Evolutionary conservation across 2,329 filamentous ascomycete genomes (phyloP).

Genomic region (Saccharata proteae): DNA sequence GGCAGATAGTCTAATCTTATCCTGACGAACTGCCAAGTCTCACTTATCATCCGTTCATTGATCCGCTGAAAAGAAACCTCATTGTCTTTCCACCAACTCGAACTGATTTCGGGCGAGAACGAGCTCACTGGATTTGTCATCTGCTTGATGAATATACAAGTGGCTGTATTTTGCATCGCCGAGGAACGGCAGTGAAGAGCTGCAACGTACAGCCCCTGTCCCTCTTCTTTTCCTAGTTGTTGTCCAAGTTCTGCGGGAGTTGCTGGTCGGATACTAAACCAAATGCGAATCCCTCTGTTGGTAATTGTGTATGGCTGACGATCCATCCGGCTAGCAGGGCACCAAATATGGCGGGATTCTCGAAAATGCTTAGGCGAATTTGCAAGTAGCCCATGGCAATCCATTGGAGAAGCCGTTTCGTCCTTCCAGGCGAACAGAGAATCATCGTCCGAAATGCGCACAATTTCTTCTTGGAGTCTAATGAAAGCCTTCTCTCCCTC

Average conservation of each 20-base stretch:
- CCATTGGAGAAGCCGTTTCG: not conserved
- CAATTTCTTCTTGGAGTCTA: slow-evolving; percentile 9
- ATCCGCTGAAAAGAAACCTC: too few relatives aligned
- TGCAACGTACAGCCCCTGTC: not conserved
- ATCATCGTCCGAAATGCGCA: slow-evolving; percentile 6
- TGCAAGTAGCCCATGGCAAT: not conserved
- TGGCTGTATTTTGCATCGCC: too few relatives aligned
- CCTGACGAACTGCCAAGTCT: too few relatives aligned
- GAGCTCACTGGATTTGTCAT: too few relatives aligned
- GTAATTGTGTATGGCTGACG: not conserved
- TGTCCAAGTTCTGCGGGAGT: too few relatives aligned
- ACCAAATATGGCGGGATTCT: not conserved
- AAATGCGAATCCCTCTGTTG: not conserved
- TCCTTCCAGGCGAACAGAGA: slow-evolving; percentile 7
- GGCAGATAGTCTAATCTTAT: too few relatives aligned
- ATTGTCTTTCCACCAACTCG: too few relatives aligned
- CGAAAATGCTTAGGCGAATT: not conserved
- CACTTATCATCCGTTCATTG: too few relatives aligned
- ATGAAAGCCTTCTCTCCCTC: slow-evolving; percentile 10
- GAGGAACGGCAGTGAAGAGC: not conserved
- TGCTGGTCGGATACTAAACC: too few relatives aligned
- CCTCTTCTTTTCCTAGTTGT: not conserved
- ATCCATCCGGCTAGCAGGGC: not conserved
- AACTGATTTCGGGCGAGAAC: too few relatives aligned
- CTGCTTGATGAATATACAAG: too few relatives aligned